A percentile compares a stretch with the other conserved stretches of the same genome.
phyloP scores from a whole-genome alignment of 1,284 basidiomycete genomes.

The Moesziomyces antarcticus region DNA sequence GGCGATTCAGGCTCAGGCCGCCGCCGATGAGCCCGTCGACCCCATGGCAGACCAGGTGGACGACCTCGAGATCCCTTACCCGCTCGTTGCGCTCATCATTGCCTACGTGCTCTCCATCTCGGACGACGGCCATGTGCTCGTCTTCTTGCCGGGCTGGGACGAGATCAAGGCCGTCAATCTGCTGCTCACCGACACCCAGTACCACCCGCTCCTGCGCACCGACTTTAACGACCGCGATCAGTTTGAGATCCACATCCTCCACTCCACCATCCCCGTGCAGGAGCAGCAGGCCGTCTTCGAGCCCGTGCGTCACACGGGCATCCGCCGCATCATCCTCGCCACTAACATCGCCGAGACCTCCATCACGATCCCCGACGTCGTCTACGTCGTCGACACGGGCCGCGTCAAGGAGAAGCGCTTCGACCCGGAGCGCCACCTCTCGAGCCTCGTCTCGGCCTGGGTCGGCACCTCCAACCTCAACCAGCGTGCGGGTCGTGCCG shows the following conservation, averaged over 20 bases:
- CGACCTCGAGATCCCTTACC: slow-evolving; percentile 84
- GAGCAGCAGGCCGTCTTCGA: slow-evolving; percentile 92
- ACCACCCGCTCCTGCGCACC: slow-evolving; percentile 70
- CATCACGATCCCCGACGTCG: slow-evolving; percentile 94
- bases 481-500: slow-evolving; percentile 92
- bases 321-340: slow-evolving; percentile 83
- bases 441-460: slow-evolving; percentile 87
- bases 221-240: slow-evolving; percentile 67
- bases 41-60: slow-evolving; percentile 70
- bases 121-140: slow-evolving; percentile 86
- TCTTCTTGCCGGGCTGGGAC: slow-evolving; percentile 92
- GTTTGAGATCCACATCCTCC: slow-evolving; percentile 85
- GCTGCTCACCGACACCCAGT: slow-evolving; percentile 72
- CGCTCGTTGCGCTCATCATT: slow-evolving; percentile 84
- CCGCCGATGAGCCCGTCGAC: slow-evolving; percentile 55
- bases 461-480: slow-evolving; percentile 92
- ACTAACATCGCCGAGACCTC: slow-evolving; percentile 92
- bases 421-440: slow-evolving; percentile 87
- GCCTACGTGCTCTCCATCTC: slow-evolving; percentile 81
- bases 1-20: slow-evolving; percentile 39
- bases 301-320: slow-evolving; percentile 70
- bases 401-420: slow-evolving; percentile 93
- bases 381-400: slow-evolving; percentile 90
- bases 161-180: slow-evolving; percentile 86
- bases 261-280: slow-evolving; percentile 87